Evolutionary conservation across 169 alveolate genomes (phyloP), one percentile per base, ranked within the genome.

Genomic region (Toxoplasma gondii): DNA sequence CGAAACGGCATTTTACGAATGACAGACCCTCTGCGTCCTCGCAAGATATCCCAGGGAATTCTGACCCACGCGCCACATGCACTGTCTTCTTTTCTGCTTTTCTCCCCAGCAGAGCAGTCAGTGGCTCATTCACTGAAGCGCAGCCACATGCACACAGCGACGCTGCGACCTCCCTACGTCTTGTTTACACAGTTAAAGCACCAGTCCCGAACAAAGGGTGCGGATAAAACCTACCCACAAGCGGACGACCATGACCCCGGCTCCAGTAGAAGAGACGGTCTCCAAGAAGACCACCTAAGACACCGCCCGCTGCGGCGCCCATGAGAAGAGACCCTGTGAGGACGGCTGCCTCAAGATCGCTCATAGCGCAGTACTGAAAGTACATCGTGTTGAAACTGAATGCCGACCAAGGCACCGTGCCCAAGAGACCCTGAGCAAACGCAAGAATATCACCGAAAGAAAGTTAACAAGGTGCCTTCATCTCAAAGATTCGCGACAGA

Each of bases 351-450:
- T 95, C 96, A 81, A 96, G 91, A 93, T 98, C 98, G 49, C 98
- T 83, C 92, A 98, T 95, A 45, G 98, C 98, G 92, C 98, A 96
- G 94, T 98, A 98, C 95, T 98, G 99, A 86, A 98, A 95, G 95
- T 96, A 97, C 98, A 98, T 96, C 27, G 98, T 97, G 94, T 97
- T 97, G 95, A 97, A 98, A 74, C 98, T 96, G 87, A 98, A 96
- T 44, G 99, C 98, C 83, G 97, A 91, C 98, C 98, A 98, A 34
- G 99, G 99, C 41, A 98, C 97, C 38, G 98, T 97, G n/a, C 98
- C 98, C 34, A 97, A 94, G 93, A 97, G 93, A 16, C 98, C 98
- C 97, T 97, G 97, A 70, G 96, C n/a, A 88, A 94, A 12, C 22
- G 12, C 4, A 49, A 49, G 22, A 12, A 49, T 4, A 64, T 17